These are phyloP conservation scores for Mesotaenium endlicherianum DNA, from an alignment of 139 green algal genomes.

Conservation along the genomic window DNA sequence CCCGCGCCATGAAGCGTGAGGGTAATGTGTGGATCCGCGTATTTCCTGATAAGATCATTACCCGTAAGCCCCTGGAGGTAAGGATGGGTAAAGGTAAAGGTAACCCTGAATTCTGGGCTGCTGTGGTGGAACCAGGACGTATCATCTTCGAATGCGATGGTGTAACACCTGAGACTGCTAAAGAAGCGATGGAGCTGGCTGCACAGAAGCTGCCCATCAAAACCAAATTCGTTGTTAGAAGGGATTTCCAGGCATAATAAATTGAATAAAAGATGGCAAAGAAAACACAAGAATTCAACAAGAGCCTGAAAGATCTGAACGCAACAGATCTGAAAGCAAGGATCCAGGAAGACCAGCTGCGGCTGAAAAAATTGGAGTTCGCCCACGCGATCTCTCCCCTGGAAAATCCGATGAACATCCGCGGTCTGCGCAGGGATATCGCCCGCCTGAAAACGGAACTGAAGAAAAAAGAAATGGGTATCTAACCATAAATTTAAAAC, in stretches of 20 bases:
- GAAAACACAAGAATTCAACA: too few species aligned
- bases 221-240: conserved; percentile 63
- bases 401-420: too few species aligned
- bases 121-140: conserved; percentile 66
- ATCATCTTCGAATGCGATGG: conserved; percentile 46
- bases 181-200: conserved; percentile 59
- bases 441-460: too few species aligned
- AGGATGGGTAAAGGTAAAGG: conserved; percentile 68
- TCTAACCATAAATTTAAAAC: too few species aligned
- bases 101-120: conserved; percentile 64
- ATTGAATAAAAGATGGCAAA: too few species aligned
- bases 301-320: too few species aligned
- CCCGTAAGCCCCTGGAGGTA: conserved; percentile 57
- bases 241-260: too few species aligned
- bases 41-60: conserved; percentile 60
- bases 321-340: too few species aligned
- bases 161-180: conserved; percentile 47
- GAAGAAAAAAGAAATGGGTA: too few species aligned
- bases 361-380: too few species aligned
- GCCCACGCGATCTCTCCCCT: too few species aligned
- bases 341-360: too few species aligned
- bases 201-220: conserved; percentile 68
- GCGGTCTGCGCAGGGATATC: background rate
- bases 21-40: background rate
- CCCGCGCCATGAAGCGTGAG: background rate